These are phyloP conservation scores for Cucumis sativus DNA, from an alignment of 306 rosid species.

Conservation along the genomic window Cucumber_9930_V3 NC_026660.2:9581501-9582000, in stretches of 20 bases:
- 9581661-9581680: background rate
- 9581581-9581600: conserved; percentile 61
- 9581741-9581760: background rate
- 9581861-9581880: background rate
- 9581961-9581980: background rate
- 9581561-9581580: conserved; percentile 84
- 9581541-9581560: conserved; percentile 46
- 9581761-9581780: background rate
- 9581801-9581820: background rate
- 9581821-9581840: background rate
- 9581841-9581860: background rate
- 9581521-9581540: conserved; percentile 17
- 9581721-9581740: background rate
- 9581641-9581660: background rate
- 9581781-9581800: background rate
- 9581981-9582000: background rate
- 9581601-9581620: conserved; percentile 88
- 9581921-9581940: background rate
- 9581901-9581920: background rate
- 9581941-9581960: background rate
- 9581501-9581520: conserved; percentile 21
- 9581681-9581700: background rate
- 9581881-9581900: background rate
- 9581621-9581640: background rate
- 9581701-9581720: background rate